Conservation (phyloP, 352 stramenopile species). For the Pelagophyceae sp. region DNA sequence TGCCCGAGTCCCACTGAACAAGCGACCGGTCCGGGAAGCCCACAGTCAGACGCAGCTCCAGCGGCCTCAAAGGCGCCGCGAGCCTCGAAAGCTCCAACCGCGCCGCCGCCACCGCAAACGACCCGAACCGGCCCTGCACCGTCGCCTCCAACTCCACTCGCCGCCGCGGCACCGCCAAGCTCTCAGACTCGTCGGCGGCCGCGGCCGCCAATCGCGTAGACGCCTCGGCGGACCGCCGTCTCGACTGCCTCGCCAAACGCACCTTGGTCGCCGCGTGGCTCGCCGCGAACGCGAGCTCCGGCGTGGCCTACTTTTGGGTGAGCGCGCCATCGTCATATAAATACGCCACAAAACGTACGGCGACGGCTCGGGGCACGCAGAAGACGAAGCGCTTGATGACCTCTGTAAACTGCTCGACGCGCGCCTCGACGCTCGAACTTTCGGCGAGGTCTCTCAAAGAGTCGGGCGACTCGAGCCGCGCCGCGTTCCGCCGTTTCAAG, state of each 20-base stretch:
- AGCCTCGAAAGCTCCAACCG: neutral
- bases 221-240: no score
- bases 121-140: neutral
- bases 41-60: conserved; percentile 49
- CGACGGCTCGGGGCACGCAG: conserved; percentile 58
- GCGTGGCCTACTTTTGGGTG: neutral
- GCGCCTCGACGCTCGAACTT: conserved; percentile 36
- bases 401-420: conserved; percentile 41
- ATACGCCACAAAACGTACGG: no score
- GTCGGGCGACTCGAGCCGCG: conserved; percentile 1
- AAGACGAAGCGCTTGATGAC: conserved; percentile 59
- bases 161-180: no score
- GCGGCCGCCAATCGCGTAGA: no score
- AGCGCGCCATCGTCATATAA: no score
- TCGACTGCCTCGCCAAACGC: no score
- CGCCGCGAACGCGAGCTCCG: neutral
- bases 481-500: neutral
- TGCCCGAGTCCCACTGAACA: conserved; percentile 93
- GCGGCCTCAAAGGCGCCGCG: neutral
- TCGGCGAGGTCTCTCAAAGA: conserved; percentile 49
- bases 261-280: no score
- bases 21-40: conserved; percentile 94
- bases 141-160: neutral
- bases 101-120: neutral
- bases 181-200: no score